phyloP scores from a whole-genome alignment of 2,329 filamentous ascomycete genomes.

The Pseudogymnoascus sp. region DNA sequence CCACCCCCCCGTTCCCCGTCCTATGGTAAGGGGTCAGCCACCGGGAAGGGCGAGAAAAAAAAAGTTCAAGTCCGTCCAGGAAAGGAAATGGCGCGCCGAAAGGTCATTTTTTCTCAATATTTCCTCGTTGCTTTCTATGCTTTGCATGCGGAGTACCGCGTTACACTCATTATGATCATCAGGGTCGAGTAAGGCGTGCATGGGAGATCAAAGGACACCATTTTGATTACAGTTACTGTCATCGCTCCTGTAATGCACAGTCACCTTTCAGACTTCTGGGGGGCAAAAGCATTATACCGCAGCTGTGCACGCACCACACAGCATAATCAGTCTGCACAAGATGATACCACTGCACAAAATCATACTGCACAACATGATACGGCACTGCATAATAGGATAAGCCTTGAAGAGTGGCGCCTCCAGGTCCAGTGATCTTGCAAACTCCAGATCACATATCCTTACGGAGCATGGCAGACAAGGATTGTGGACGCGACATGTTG shows the following conservation, averaged over 20 bases:
- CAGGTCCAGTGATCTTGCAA: conserved; percentile 1
- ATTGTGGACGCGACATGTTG: background rate
- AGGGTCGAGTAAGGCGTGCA: background rate
- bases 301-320: background rate
- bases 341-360: background rate
- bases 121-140: background rate
- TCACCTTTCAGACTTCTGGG: too few species aligned
- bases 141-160: background rate
- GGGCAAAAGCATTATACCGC: too few species aligned
- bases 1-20: background rate
- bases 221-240: background rate
- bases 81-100: background rate
- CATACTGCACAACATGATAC: conserved; percentile 1
- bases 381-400: background rate
- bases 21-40: conserved; percentile 5
- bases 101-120: background rate
- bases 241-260: too few species aligned
- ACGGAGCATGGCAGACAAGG: conserved; percentile 5
- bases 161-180: background rate
- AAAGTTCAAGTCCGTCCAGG: background rate
- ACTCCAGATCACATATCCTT: conserved; percentile 6
- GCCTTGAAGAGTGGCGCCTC: conserved; percentile 6
- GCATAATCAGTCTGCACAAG: background rate
- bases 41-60: background rate
- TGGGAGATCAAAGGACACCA: background rate